These are phyloP conservation scores for Ogataea minuta DNA, from an alignment of 805 yeast species.

Conservation along the genomic window DNA sequence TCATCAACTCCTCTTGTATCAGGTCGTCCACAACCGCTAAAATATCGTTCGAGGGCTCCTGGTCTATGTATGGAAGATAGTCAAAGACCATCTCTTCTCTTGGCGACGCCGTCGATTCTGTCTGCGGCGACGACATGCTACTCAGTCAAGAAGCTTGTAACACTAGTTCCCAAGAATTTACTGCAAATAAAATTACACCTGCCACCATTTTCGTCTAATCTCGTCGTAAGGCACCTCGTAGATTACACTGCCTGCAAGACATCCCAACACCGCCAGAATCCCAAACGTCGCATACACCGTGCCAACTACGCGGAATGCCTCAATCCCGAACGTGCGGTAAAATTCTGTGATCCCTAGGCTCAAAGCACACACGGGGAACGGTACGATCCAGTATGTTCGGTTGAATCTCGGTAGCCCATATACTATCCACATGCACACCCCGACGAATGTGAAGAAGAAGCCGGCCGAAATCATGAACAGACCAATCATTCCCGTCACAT, in stretches of 20 bases:
- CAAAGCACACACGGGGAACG: slow-evolving; percentile 85
- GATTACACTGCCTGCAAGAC: slow-evolving; percentile 36
- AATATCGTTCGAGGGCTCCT: slow-evolving; percentile 21
- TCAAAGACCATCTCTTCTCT: slow-evolving; percentile 15
- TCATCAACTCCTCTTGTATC: slow-evolving; percentile 23
- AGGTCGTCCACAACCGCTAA: slow-evolving; percentile 20
- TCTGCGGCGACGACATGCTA: slow-evolving; percentile 2
- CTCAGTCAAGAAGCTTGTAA: neutral
- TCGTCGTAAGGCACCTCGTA: slow-evolving; percentile 31
- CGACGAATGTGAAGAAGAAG: slow-evolving; percentile 41
- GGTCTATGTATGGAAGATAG: slow-evolving; percentile 26
- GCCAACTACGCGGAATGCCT: slow-evolving; percentile 59
- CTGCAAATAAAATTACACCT: too few relatives aligned
- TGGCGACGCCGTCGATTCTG: slow-evolving; percentile 4
- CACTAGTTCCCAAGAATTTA: too few relatives aligned
- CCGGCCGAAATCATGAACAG: slow-evolving; percentile 24
- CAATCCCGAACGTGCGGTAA: slow-evolving; percentile 42
- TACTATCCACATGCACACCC: slow-evolving; percentile 34
- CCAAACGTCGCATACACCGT: slow-evolving; percentile 57
- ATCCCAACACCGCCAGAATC: slow-evolving; percentile 40
- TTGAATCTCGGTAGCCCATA: slow-evolving; percentile 37
- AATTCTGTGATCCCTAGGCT: slow-evolving; percentile 56
- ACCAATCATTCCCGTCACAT: slow-evolving; percentile 12
- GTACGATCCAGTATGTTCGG: slow-evolving; percentile 71
- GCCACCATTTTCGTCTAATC: slow-evolving; percentile 3